Conservation (phyloP, 169 alveolate genomes). For the Eimeria praecox region DNA sequence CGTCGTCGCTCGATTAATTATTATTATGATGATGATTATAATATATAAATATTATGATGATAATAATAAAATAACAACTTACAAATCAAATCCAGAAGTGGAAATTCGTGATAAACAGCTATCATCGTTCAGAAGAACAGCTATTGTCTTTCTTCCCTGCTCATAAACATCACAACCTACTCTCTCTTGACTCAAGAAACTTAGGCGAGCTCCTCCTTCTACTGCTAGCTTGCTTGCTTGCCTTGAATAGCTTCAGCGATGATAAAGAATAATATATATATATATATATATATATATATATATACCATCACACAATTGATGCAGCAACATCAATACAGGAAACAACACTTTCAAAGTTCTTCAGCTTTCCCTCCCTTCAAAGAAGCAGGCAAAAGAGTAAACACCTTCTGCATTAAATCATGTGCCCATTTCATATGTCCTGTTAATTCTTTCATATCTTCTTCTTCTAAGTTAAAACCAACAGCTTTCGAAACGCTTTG, state of each 20-base stretch:
- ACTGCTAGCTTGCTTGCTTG: neutral
- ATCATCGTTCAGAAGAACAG: too few relatives aligned
- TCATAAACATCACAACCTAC: neutral
- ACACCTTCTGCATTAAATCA: neutral
- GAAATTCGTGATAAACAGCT: too few relatives aligned
- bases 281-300: too few relatives aligned
- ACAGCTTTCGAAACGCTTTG: neutral
- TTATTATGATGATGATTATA: too few relatives aligned
- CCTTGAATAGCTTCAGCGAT: neutral
- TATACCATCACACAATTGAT: too few relatives aligned
- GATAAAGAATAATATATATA: neutral
- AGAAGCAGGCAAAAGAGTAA: neutral
- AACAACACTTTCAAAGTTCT: neutral
- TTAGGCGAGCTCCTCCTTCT: neutral
- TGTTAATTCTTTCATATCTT: neutral
- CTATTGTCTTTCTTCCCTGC: too few relatives aligned
- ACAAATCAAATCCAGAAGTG: too few relatives aligned
- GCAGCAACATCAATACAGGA: neutral
- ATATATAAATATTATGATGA: too few relatives aligned
- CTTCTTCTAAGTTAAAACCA: neutral
- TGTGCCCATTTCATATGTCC: slow-evolving; percentile 6
- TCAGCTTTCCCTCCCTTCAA: neutral
- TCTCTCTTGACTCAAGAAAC: neutral
- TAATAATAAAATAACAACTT: too few relatives aligned
- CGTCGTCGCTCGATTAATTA: too few relatives aligned